Evolutionary conservation across 371 early-diverging fungal species (phyloP).

Genomic region (Cokeromyces recurvatus): DNA sequence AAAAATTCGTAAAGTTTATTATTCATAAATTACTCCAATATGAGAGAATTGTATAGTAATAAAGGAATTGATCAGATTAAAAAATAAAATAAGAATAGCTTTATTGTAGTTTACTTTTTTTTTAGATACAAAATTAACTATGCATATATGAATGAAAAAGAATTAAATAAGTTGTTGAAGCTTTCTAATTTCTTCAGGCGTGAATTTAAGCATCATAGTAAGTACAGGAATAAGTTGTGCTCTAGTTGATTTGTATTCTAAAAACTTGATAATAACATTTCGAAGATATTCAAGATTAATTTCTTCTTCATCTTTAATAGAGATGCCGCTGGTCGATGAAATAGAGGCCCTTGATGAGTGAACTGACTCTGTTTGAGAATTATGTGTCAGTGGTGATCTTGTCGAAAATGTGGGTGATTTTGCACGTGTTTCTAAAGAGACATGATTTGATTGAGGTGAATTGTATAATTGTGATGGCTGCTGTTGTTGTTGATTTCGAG

Average conservation of each 20-base stretch:
- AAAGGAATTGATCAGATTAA: too few species aligned
- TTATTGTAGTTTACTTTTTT: too few species aligned
- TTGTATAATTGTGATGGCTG: constrained; percentile 1
- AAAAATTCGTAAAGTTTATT: too few species aligned
- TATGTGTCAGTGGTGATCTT: background rate
- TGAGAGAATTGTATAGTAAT: too few species aligned
- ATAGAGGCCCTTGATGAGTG: constrained; percentile 22
- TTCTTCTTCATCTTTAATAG: constrained; percentile 38
- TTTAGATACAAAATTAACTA: too few species aligned
- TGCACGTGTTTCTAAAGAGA: background rate
- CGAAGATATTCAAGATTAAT: constrained; percentile 83
- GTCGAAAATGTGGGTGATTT: constrained; percentile 22
- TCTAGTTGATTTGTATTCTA: constrained; percentile 74
- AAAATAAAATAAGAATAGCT: too few species aligned
- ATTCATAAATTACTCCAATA: too few species aligned
- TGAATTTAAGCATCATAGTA: constrained; percentile 72
- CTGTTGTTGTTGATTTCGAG: constrained; percentile 17
- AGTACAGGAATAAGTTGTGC: constrained; percentile 79
- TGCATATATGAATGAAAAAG: too few species aligned
- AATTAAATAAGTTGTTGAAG: constrained; percentile 36
- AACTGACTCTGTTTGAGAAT: background rate
- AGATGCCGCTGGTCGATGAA: constrained; percentile 3
- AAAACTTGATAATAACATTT: constrained; percentile 79
- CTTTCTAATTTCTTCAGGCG: constrained; percentile 73
- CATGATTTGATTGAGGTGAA: constrained; percentile 9